Percentiles rank a stretch among this genome's conserved stretches.
Evolutionary conservation across 495 filamentous ascomycete species (phyloP).

Genomic region (Aspergillus heteromorphus): DNA sequence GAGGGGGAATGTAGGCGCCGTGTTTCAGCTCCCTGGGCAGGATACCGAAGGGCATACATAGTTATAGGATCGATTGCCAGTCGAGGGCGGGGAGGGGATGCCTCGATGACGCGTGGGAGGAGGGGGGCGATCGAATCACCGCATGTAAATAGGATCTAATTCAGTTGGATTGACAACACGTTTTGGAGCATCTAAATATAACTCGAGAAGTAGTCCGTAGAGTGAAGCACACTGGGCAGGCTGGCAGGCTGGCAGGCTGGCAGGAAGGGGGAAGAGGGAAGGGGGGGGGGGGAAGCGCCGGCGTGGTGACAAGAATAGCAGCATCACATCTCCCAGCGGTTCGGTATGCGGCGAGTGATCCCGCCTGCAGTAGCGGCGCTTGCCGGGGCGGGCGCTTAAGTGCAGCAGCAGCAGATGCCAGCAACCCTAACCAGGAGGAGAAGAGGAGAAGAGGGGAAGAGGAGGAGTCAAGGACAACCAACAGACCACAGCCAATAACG

Average conservation of each 20-base stretch:
- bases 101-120: background rate
- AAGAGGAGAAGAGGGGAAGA: background rate
- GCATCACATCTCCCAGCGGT: background rate
- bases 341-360: too few relatives aligned
- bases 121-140: constrained; percentile 1
- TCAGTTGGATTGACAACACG: background rate
- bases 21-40: constrained; percentile 15
- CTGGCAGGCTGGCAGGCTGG: too few relatives aligned
- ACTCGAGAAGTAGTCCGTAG: background rate
- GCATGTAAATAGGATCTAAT: background rate
- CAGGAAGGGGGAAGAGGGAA: too few relatives aligned
- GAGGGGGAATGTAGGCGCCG: constrained; percentile 15
- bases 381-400: constrained; percentile 2
- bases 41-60: background rate
- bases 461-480: too few relatives aligned
- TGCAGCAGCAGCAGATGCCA: background rate
- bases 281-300: too few relatives aligned
- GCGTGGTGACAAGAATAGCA: background rate
- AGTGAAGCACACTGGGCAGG: too few relatives aligned
- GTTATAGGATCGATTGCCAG: background rate
- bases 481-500: too few relatives aligned
- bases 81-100: background rate
- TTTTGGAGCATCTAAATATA: background rate
- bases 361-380: background rate
- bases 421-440: background rate